These are phyloP conservation scores for Prunella vulgaris DNA, from an alignment of 257 asterid genomes.

Conservation along the genomic window DNA sequence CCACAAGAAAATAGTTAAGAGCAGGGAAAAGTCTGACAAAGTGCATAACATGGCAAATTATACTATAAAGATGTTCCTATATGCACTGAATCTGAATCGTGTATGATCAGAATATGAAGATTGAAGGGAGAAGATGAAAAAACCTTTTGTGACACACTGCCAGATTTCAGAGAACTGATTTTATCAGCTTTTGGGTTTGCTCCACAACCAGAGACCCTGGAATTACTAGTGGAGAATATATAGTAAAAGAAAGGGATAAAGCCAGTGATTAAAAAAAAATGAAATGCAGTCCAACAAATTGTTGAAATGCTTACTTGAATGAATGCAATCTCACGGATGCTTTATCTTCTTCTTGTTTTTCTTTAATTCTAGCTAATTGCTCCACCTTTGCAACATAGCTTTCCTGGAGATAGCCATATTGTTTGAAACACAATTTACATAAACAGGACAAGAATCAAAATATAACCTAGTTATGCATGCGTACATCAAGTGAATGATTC, in stretches of 20 bases:
- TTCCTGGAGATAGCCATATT: slow-evolving; percentile 44
- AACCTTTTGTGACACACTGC: no score
- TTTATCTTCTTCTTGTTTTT: slow-evolving; percentile 75
- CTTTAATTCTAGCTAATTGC: slow-evolving; percentile 73
- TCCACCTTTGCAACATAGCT: slow-evolving; percentile 70
- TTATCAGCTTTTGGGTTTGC: no score
- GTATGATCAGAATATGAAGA: no score
- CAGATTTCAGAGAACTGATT: no score
- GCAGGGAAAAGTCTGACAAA: not conserved
- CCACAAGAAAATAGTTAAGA: not conserved
- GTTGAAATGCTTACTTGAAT: slow-evolving; percentile 52
- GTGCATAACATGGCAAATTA: not conserved
- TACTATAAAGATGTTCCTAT: slow-evolving; percentile 2
- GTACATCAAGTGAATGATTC: slow-evolving; percentile 47
- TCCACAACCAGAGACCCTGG: slow-evolving; percentile 14
- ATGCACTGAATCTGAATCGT: no score
- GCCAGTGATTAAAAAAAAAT: not conserved
- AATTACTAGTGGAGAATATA: slow-evolving; percentile 48
- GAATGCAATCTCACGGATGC: slow-evolving; percentile 69
- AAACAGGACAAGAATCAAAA: not conserved
- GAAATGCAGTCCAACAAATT: not conserved
- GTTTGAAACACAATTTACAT: not conserved
- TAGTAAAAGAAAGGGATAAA: slow-evolving; percentile 6
- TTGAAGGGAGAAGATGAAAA: no score
- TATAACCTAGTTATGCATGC: slow-evolving; percentile 17